These are phyloP conservation scores for Aureobasidium sp. DNA, from an alignment of 2,329 filamentous ascomycete species.

Conservation along the genomic window DNA sequence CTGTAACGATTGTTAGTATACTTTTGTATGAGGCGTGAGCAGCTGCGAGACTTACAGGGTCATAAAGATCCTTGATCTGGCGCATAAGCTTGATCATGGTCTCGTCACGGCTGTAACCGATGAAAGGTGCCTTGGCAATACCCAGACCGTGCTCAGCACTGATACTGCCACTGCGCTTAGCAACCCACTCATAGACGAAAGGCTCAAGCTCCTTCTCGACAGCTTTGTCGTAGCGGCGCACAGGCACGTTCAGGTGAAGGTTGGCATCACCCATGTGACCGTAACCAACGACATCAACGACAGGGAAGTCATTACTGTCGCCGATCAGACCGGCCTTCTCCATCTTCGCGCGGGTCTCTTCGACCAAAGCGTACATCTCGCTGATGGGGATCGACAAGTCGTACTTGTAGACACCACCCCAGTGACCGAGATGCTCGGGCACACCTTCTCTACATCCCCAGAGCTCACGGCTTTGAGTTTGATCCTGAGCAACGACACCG, in stretches of 20 bases:
- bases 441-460: constrained; percentile 95
- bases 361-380: constrained; percentile 82
- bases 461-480: constrained; percentile 76
- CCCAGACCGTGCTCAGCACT: constrained; percentile 94
- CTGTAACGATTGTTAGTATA: constrained; percentile 44
- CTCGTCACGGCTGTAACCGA: constrained; percentile 84
- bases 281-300: constrained; percentile 87
- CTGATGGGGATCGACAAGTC: constrained; percentile 88
- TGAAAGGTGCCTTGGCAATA: constrained; percentile 90
- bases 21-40: too few species aligned
- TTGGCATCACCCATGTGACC: constrained; percentile 98
- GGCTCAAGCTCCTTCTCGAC: constrained; percentile 87
- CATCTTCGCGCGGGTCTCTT: constrained; percentile 71
- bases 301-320: constrained; percentile 68
- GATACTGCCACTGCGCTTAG: constrained; percentile 81
- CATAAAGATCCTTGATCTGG: constrained; percentile 88
- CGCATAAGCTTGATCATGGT: constrained; percentile 89
- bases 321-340: constrained; percentile 64
- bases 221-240: constrained; percentile 73
- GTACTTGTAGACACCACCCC: constrained; percentile 97
- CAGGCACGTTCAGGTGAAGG: constrained; percentile 84
- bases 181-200: constrained; percentile 96
- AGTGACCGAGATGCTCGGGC: constrained; percentile 79
- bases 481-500: constrained; percentile 86
- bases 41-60: constrained; percentile 78